Conservation (phyloP, 2,329 filamentous ascomycete genomes). For the Helicocarpus griseus region DNA sequence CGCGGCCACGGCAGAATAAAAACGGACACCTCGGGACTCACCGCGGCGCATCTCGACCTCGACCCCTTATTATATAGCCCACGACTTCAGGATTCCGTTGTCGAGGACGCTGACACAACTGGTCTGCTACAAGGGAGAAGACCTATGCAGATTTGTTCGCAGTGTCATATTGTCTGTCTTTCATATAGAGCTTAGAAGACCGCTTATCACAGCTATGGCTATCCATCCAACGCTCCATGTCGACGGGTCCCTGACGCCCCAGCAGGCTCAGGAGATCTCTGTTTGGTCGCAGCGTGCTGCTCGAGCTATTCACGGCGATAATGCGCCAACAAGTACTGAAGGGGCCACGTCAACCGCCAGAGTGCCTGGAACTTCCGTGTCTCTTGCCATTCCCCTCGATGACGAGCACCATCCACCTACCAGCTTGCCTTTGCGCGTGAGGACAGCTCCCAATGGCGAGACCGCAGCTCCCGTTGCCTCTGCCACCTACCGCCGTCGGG, state of each 20-base stretch:
- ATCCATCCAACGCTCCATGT: constrained; percentile 30
- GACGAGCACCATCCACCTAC: constrained; percentile 31
- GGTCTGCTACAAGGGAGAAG: background rate
- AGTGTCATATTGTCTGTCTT: too few relatives aligned
- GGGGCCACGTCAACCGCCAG: background rate
- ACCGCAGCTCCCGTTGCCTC: background rate
- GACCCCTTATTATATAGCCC: background rate
- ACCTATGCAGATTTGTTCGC: background rate
- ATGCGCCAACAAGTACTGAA: constrained; percentile 18
- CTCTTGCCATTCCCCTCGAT: constrained; percentile 69
- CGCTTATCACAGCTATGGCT: constrained; percentile 23
- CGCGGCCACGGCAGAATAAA: constrained; percentile 13
- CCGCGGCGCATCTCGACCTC: background rate
- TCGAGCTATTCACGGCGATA: constrained; percentile 27
- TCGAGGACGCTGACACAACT: too few relatives aligned
- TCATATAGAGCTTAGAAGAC: too few relatives aligned
- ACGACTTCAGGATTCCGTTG: background rate
- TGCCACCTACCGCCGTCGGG: constrained; percentile 11
- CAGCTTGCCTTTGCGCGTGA: constrained; percentile 19
- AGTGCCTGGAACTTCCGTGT: constrained; percentile 34
- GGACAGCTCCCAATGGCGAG: background rate
- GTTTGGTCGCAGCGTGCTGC: constrained; percentile 51
- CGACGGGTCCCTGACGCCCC: constrained; percentile 23
- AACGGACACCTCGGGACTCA: background rate
- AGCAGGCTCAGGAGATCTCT: constrained; percentile 50